phyloP scores from a whole-genome alignment of 768 basidiomycete species.

The Lanmaoa pseudosensibilis region DNA sequence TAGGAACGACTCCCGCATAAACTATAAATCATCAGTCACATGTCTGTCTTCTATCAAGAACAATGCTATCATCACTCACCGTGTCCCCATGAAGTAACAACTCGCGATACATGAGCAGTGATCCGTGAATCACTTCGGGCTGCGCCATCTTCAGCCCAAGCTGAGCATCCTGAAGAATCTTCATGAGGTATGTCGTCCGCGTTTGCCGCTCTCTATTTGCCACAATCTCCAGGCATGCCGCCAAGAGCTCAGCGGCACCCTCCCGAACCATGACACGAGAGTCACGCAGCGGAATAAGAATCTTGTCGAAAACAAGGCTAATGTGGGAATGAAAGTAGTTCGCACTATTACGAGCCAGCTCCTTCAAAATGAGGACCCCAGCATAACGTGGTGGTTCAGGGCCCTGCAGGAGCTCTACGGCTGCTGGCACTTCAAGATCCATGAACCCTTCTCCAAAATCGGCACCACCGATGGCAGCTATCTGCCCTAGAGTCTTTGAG shows the following conservation, averaged over 20 bases:
- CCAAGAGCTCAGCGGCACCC: slow-evolving; percentile 90
- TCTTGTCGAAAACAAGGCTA: slow-evolving; percentile 85
- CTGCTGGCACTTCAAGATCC: slow-evolving; percentile 83
- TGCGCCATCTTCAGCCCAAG: slow-evolving; percentile 74
- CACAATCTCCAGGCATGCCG: slow-evolving; percentile 88
- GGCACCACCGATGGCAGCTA: slow-evolving; percentile 78
- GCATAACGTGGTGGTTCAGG: slow-evolving; percentile 86
- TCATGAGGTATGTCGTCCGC: slow-evolving; percentile 63
- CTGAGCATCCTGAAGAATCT: slow-evolving; percentile 89
- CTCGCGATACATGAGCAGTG: slow-evolving; percentile 87
- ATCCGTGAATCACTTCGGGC: slow-evolving; percentile 91
- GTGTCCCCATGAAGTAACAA: slow-evolving; percentile 91
- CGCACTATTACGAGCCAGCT: slow-evolving; percentile 87
- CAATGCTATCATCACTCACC: slow-evolving; percentile 47
- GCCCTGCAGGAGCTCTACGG: slow-evolving; percentile 76
- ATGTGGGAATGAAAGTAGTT: slow-evolving; percentile 88
- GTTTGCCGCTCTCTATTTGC: slow-evolving; percentile 68
- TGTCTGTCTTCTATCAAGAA: not conserved
- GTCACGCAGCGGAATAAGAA: slow-evolving; percentile 87
- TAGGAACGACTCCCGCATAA: slow-evolving; percentile 84
- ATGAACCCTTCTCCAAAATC: slow-evolving; percentile 88
- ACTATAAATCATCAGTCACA: slow-evolving; percentile 43
- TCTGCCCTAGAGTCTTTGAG: slow-evolving; percentile 88
- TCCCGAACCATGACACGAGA: slow-evolving; percentile 88
- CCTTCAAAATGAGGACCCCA: slow-evolving; percentile 91